Conservation (phyloP, 768 basidiomycete genomes). For the Lentinus tigrinus region DNA sequence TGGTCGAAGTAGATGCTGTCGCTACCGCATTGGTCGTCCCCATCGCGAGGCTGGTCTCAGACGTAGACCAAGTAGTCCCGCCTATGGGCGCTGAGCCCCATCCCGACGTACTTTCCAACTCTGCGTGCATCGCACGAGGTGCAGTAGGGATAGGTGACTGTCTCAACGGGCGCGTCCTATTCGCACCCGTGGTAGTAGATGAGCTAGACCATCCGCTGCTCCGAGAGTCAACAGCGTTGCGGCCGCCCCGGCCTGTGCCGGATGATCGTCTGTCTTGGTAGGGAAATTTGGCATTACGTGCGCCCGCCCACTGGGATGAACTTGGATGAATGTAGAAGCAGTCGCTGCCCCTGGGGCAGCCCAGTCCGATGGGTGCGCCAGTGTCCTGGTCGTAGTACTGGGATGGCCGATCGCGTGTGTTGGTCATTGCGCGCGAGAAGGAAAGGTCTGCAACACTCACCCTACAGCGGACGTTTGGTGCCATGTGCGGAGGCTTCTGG, state of each 20-base stretch:
- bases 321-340: constrained; percentile 35
- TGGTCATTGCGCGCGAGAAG: constrained; percentile 5
- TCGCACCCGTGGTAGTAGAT: too few species aligned
- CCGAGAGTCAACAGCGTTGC: too few species aligned
- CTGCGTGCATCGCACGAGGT: neutral
- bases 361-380: constrained; percentile 27
- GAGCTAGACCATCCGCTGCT: too few species aligned
- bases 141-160: neutral
- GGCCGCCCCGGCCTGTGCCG: too few species aligned
- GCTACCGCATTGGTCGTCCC: neutral
- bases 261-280: too few species aligned
- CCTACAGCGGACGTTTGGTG: constrained; percentile 12
- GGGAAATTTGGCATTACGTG: constrained; percentile 2
- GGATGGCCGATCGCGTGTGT: neutral
- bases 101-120: neutral
- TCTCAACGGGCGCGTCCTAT: neutral
- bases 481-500: constrained; percentile 3
- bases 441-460: constrained; percentile 22
- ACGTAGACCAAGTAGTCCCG: neutral
- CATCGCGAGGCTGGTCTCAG: neutral
- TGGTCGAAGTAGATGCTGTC: neutral
- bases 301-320: constrained; percentile 33
- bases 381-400: constrained; percentile 26
- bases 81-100: constrained; percentile 1
- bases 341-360: constrained; percentile 25